Percentiles rank a stretch among this genome's conserved stretches.
phyloP scores from a whole-genome alignment of 2,329 filamentous ascomycete species.

The Pseudocercospora fijiensis region DNA sequence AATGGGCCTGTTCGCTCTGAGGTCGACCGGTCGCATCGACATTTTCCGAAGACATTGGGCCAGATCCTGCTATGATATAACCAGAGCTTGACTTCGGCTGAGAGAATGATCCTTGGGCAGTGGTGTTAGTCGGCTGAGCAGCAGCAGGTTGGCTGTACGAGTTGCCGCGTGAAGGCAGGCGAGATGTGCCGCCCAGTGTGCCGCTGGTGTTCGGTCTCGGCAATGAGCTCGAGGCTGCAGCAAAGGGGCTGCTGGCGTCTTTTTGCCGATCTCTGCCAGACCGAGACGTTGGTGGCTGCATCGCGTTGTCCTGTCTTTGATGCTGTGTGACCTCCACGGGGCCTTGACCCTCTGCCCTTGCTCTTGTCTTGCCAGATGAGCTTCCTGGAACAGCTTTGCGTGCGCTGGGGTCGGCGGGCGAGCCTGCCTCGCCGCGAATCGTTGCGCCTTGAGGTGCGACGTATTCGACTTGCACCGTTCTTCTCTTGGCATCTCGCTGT shows the following conservation, averaged over 20 bases:
- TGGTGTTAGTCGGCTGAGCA: conserved; percentile 82
- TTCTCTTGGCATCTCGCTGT: conserved; percentile 78
- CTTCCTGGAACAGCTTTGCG: conserved; percentile 31
- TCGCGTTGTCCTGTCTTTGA: conserved; percentile 30
- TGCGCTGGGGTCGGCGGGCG: conserved; percentile 26
- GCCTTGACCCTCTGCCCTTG: conserved; percentile 56
- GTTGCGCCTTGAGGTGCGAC: conserved; percentile 84
- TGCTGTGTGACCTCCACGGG: conserved; percentile 47
- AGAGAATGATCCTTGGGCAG: conserved; percentile 84
- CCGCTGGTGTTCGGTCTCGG: conserved; percentile 76
- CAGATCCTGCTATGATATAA: conserved; percentile 66
- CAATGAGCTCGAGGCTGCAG: conserved; percentile 40
- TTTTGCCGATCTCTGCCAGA: conserved; percentile 50
- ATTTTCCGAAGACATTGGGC: conserved; percentile 56
- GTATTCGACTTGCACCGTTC: conserved; percentile 97
- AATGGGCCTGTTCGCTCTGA: conserved; percentile 53
- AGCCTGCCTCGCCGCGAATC: conserved; percentile 61
- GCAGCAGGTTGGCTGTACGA: conserved; percentile 87
- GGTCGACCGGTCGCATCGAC: conserved; percentile 54
- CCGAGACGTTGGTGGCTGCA: conserved; percentile 39
- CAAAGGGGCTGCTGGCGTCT: conserved; percentile 46
- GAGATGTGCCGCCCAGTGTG: conserved; percentile 61
- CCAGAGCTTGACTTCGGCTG: conserved; percentile 65
- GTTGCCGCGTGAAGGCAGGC: conserved; percentile 69
- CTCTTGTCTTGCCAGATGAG: conserved; percentile 44